A percentile compares a stretch with the other conserved stretches of the same genome.
Conservation (phyloP, 1,284 basidiomycete genomes). For the Cutaneotrichosporon cutaneum region DNA sequence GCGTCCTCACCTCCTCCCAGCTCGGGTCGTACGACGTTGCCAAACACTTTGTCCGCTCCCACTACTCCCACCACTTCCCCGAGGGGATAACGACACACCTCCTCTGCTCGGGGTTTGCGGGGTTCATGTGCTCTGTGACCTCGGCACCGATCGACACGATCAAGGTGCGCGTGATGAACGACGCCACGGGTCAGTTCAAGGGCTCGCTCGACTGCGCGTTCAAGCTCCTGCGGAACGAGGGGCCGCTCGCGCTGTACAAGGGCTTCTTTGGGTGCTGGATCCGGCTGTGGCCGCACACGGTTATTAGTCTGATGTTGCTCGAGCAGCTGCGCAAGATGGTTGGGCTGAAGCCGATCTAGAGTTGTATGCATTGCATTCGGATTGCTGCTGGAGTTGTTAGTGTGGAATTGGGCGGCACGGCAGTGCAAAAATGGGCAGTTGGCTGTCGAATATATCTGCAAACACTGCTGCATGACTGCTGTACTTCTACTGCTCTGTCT, state of each 20-base stretch:
- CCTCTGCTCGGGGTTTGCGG: conserved; percentile 24
- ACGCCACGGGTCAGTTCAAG: conserved; percentile 15
- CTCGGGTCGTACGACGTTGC: conserved; percentile 27
- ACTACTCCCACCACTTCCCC: conserved; percentile 20
- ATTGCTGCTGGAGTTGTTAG: too few relatives aligned
- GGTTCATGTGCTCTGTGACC: conserved; percentile 20
- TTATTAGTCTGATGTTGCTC: conserved; percentile 23
- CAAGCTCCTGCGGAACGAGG: conserved; percentile 22
- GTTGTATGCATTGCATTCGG: conserved; percentile 1
- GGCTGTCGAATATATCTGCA: too few relatives aligned
- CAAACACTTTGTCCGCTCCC: conserved; percentile 25
- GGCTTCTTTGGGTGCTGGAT: conserved; percentile 29
- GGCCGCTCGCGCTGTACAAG: conserved; percentile 27
- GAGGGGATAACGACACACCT: conserved; percentile 24
- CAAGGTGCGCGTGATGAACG: conserved; percentile 30
- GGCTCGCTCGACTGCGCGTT: conserved; percentile 14
- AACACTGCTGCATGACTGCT: too few relatives aligned
- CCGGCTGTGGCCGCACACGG: conserved; percentile 27
- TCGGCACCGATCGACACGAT: conserved; percentile 27
- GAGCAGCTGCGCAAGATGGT: conserved; percentile 19
- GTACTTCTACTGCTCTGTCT: too few relatives aligned
- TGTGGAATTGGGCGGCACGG: too few relatives aligned
- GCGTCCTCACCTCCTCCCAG: conserved; percentile 25
- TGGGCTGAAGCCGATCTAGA: conserved; percentile 25
- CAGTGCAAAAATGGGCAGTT: too few relatives aligned